Conservation (phyloP, 169 alveolate species). For the Amoebophrya sp. region DNA sequence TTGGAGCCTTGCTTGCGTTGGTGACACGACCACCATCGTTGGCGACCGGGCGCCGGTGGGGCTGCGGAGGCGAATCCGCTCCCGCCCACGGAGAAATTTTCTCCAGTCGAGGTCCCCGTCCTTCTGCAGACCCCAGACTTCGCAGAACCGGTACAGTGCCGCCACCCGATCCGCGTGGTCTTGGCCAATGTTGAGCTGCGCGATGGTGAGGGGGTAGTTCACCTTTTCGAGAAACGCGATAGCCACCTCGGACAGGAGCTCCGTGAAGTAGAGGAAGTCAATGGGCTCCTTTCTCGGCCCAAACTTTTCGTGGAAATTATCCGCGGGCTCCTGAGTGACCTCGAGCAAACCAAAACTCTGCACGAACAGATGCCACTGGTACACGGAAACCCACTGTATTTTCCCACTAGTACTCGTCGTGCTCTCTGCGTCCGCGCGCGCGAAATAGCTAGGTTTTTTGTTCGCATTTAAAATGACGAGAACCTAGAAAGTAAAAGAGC, state of each 20-base stretch:
- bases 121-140: background rate
- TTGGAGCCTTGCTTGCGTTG: background rate
- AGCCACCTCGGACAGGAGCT: background rate
- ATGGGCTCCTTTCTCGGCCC: background rate
- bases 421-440: too few relatives aligned
- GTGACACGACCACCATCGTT: background rate
- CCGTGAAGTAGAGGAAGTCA: background rate
- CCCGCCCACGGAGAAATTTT: background rate
- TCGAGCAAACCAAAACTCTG: background rate
- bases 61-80: background rate
- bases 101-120: background rate
- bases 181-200: background rate
- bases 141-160: background rate
- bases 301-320: background rate
- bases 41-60: too few relatives aligned
- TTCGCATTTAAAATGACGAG: too few relatives aligned
- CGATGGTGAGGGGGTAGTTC: too few relatives aligned
- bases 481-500: too few relatives aligned
- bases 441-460: too few relatives aligned
- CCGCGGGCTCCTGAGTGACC: background rate
- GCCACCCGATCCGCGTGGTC: background rate
- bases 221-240: background rate
- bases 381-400: too few relatives aligned
- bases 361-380: too few relatives aligned
- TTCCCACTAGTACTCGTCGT: too few relatives aligned